Evolutionary conservation across 495 filamentous ascomycete genomes (phyloP).

Genomic region (Chlorociboria aeruginascens): DNA sequence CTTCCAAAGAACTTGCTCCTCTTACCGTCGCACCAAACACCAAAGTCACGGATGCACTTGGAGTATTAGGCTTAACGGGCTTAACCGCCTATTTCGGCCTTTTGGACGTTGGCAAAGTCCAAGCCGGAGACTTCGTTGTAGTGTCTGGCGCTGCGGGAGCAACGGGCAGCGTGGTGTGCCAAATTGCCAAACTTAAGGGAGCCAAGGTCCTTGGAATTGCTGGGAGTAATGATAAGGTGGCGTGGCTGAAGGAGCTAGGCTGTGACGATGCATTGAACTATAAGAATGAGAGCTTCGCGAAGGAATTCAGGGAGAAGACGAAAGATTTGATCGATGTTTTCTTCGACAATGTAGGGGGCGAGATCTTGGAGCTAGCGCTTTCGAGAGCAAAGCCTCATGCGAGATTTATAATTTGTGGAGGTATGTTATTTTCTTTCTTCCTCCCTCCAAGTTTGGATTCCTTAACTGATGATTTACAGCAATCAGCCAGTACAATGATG

Average conservation of each 20-base stretch:
- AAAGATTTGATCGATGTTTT: constrained; percentile 54
- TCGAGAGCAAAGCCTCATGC: constrained; percentile 38
- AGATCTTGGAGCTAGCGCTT: constrained; percentile 51
- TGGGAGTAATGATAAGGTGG: constrained; percentile 51
- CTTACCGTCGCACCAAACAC: constrained; percentile 34
- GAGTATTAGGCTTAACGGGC: constrained; percentile 43
- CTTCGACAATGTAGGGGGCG: constrained; percentile 59
- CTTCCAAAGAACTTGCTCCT: constrained; percentile 28
- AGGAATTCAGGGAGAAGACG: constrained; percentile 45
- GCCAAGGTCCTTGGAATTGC: constrained; percentile 49
- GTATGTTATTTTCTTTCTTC: constrained; percentile 22
- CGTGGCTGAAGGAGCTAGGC: constrained; percentile 44
- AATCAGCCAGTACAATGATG: constrained; percentile 15
- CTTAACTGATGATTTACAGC: constrained; percentile 28
- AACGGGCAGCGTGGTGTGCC: constrained; percentile 54
- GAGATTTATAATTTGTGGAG: constrained; percentile 51
- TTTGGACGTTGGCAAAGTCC: constrained; percentile 41
- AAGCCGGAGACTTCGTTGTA: constrained; percentile 49
- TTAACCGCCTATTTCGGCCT: constrained; percentile 54
- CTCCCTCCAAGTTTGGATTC: background rate
- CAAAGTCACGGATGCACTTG: constrained; percentile 44
- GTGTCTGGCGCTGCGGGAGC: constrained; percentile 60
- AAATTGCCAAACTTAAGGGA: constrained; percentile 54
- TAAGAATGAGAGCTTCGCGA: constrained; percentile 41
- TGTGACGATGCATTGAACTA: constrained; percentile 60